Base-by-base conservation (phyloP, 2,329 filamentous ascomycete species). In the Ilyonectria sp. region DNA sequence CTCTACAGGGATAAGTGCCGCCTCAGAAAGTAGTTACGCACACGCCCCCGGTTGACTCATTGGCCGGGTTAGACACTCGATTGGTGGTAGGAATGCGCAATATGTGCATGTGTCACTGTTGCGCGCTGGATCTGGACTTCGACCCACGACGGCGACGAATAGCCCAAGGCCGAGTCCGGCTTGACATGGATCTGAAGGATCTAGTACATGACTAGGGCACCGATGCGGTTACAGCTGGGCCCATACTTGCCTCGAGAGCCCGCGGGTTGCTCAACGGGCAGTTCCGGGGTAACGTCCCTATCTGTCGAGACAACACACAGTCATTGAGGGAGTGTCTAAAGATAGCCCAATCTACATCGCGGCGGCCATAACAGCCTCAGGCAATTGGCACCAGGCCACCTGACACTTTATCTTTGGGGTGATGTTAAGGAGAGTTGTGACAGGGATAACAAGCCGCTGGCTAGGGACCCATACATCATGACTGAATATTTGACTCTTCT, bases 21-120 rank as follows among this genome's bases (percentile, higher is more conserved):
- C 23, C 9, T 19, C 10, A n/a, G 21, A 19, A 19, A 50, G 54
- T 46, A 54, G 54, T 37, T 35, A 23, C 47, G 15, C 23, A 21
- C 23, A 21, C 13, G 19, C 49, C 47, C 10, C 37, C 13, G 43
- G 56, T 60, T 60, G 57, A 60, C 57, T 60, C 63, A 65, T 60
- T 44, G 47, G n/a, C 33, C 50, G 29, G 29, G 44, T n/a, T n/a
- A 1, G 19, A 13, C 9, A 11, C 11, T 40, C 19, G 21, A 53
- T 59, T 58, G 56, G 50, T 40, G 44, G 47, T 9, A 17, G 29
- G 47, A 29, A 37, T 31, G 52, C 17, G n/a, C 44, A 50, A 55
- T 33, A 26, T 11, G 26, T 10, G 17, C 26, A n/a, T 33, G 47
- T n/a, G 47, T 11, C 47, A 52, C 31, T 31, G 29, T 53, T 35